Conservation (phyloP, 2,329 filamentous ascomycete genomes). For the Thelonectria blattea region DNA sequence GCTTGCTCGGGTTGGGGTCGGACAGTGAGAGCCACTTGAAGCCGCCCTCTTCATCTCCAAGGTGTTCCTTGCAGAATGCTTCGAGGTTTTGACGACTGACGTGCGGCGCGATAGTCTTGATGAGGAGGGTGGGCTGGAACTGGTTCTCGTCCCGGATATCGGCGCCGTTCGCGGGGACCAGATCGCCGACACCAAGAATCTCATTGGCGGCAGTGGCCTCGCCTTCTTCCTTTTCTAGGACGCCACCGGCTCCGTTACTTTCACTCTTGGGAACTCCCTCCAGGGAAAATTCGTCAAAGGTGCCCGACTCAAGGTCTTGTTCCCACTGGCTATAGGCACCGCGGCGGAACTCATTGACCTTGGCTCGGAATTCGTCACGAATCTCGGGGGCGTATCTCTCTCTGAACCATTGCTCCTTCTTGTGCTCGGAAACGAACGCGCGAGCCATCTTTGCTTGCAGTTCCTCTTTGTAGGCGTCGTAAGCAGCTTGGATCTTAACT, state of each 20-base stretch:
- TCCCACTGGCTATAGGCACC: constrained; percentile 87
- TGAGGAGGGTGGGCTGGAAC: constrained; percentile 88
- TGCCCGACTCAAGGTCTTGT: constrained; percentile 80
- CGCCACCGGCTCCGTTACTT: constrained; percentile 82
- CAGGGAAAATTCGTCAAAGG: constrained; percentile 92
- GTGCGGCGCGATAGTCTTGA: constrained; percentile 97
- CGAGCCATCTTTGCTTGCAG: constrained; percentile 82
- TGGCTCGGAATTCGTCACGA: constrained; percentile 73
- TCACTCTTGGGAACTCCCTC: constrained; percentile 95
- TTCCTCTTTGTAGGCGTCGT: constrained; percentile 72
- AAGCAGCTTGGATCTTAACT: constrained; percentile 74
- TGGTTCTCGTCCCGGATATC: constrained; percentile 90
- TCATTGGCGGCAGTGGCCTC: constrained; percentile 92
- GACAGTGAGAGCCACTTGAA: constrained; percentile 97
- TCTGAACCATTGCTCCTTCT: constrained; percentile 96
- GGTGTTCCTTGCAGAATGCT: constrained; percentile 90
- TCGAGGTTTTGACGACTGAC: constrained; percentile 94
- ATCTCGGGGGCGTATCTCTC: constrained; percentile 91
- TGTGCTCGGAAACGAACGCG: constrained; percentile 88
- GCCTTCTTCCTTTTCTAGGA: constrained; percentile 93
- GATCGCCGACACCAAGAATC: constrained; percentile 88
- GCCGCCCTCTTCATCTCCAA: constrained; percentile 88
- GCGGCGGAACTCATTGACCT: constrained; percentile 80
- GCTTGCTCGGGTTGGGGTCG: constrained; percentile 95
- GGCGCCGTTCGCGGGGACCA: constrained; percentile 81